These are phyloP conservation scores for Fonsecaea monophora DNA, from an alignment of 2,329 filamentous ascomycete genomes.

Conservation along the genomic window DNA sequence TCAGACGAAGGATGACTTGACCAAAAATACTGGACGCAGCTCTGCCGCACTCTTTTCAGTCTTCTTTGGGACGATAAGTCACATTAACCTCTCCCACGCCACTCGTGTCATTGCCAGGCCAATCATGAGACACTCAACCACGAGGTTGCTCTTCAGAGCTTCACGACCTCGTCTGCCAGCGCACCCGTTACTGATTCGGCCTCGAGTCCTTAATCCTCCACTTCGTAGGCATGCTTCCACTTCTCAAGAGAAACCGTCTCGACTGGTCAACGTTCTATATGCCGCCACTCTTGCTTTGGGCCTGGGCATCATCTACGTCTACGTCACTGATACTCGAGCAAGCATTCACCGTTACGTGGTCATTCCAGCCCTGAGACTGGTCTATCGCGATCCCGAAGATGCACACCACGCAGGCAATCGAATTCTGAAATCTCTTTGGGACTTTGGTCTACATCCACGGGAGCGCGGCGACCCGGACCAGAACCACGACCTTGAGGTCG, in stretches of 20 bases:
- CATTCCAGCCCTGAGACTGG: slow-evolving; percentile 53
- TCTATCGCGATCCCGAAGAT: slow-evolving; percentile 69
- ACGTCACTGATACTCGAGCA: slow-evolving; percentile 76
- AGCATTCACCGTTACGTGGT: slow-evolving; percentile 72
- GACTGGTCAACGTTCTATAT: slow-evolving; percentile 58
- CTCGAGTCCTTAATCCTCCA: slow-evolving; percentile 5
- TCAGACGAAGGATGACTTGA: not conserved
- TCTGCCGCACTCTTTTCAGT: not conserved
- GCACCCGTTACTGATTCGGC: slow-evolving; percentile 2
- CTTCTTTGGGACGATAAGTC: not conserved
- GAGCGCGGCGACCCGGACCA: slow-evolving; percentile 72
- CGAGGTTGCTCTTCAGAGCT: slow-evolving; percentile 26
- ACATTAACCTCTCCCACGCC: not conserved
- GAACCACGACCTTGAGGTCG: slow-evolving; percentile 61
- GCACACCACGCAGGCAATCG: slow-evolving; percentile 83
- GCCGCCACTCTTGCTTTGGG: slow-evolving; percentile 62
- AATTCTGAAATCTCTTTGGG: slow-evolving; percentile 74
- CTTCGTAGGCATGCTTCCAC: slow-evolving; percentile 37
- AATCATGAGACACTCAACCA: slow-evolving; percentile 18
- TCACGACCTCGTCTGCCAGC: slow-evolving; percentile 5
- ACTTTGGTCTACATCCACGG: slow-evolving; percentile 77
- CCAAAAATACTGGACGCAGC: not conserved
- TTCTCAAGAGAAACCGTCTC: slow-evolving; percentile 42
- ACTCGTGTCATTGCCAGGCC: not conserved
- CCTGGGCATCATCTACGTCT: slow-evolving; percentile 64